These are phyloP conservation scores for Verticillium longisporum DNA, from an alignment of 2,329 filamentous ascomycete genomes.

Conservation along the genomic window DNA sequence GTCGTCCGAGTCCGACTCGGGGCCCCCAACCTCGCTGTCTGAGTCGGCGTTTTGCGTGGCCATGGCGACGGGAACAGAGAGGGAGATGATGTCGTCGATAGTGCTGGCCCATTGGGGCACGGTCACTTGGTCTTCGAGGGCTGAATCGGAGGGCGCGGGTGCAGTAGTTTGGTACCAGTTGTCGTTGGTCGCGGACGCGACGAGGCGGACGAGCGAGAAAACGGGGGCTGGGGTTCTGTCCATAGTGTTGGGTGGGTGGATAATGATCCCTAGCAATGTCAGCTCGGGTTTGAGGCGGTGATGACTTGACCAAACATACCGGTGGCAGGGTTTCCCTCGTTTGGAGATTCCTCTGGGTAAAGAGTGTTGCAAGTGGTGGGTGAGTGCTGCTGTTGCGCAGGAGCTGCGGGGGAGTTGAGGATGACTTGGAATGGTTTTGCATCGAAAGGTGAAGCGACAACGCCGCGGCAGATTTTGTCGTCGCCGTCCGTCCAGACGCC, in stretches of 20 bases:
- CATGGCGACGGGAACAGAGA: constrained; percentile 36
- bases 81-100: constrained; percentile 35
- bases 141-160: constrained; percentile 12
- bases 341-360: constrained; percentile 26
- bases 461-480: constrained; percentile 38
- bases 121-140: constrained; percentile 4
- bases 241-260: constrained; percentile 30
- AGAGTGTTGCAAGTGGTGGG: constrained; percentile 42
- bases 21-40: constrained; percentile 22
- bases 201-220: constrained; percentile 46
- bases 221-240: constrained; percentile 27
- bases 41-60: constrained; percentile 30
- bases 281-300: neutral
- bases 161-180: constrained; percentile 48
- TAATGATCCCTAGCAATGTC: constrained; percentile 33
- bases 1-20: constrained; percentile 17
- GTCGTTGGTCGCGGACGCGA: constrained; percentile 41
- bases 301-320: constrained; percentile 22
- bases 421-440: constrained; percentile 44
- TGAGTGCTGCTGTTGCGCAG: constrained; percentile 26
- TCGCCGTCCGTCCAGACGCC: constrained; percentile 32
- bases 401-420: constrained; percentile 25
- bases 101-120: constrained; percentile 40
- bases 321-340: constrained; percentile 37
- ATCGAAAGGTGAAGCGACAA: constrained; percentile 45